Evolutionary conservation across 495 filamentous ascomycete species (phyloP).

Genomic region (Penicillium canariense): DNA sequence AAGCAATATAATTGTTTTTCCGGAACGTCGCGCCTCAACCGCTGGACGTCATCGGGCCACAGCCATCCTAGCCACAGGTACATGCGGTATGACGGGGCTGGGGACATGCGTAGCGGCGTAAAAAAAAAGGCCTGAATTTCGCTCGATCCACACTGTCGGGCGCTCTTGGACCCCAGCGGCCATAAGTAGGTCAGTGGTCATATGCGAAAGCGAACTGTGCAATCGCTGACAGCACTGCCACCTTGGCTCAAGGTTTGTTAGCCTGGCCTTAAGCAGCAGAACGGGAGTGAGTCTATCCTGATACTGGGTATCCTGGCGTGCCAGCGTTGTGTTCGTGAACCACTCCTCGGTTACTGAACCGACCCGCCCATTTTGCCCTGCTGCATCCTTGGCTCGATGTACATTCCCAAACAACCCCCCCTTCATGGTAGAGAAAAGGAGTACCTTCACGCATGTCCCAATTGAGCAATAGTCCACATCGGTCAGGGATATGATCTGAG

Average conservation of each 20-base stretch:
- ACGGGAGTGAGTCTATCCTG: conserved; percentile 17
- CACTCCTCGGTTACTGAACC: conserved; percentile 22
- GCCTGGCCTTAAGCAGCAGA: conserved; percentile 20
- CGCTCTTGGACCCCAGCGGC: conserved; percentile 23
- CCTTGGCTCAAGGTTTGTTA: conserved; percentile 24
- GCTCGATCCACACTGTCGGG: conserved; percentile 28
- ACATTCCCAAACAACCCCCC: conserved; percentile 6
- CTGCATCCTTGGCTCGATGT: conserved; percentile 11
- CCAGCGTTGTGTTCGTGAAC: conserved; percentile 13
- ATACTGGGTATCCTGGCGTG: conserved; percentile 15
- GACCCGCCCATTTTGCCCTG: conserved; percentile 18
- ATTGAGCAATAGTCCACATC: conserved; percentile 10
- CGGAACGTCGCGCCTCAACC: conserved; percentile 16
- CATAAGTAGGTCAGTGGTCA: conserved; percentile 20
- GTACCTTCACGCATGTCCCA: neutral
- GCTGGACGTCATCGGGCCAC: conserved; percentile 6
- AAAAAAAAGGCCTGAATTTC: conserved; percentile 8
- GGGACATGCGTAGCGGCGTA: conserved; percentile 8
- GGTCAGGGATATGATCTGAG: conserved; percentile 6
- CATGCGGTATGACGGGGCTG: conserved; percentile 6
- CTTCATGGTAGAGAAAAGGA: conserved; percentile 2
- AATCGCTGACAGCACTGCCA: conserved; percentile 24
- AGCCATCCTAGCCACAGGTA: conserved; percentile 5
- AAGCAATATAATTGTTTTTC: conserved; percentile 10
- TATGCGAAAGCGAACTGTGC: conserved; percentile 22